Evolutionary conservation across 352 stramenopile genomes (phyloP).

Genomic region (Pythium insidiosum): DNA sequence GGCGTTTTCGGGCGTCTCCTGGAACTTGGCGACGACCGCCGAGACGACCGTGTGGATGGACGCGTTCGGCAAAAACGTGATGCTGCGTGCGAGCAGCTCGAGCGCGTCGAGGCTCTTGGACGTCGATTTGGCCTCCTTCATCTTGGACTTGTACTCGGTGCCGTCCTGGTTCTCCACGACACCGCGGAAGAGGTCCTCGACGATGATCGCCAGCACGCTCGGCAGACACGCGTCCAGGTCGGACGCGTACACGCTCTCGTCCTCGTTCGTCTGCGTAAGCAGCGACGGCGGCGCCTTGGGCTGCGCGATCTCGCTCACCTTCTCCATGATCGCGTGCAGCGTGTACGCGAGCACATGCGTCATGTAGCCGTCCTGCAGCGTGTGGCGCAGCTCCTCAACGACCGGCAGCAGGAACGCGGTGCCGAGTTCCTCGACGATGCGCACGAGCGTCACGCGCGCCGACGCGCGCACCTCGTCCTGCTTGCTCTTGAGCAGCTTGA

Average conservation of each 20-base stretch:
- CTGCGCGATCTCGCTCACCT: slow-evolving; percentile 52
- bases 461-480: slow-evolving; percentile 90
- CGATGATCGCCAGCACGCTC: slow-evolving; percentile 75
- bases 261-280: slow-evolving; percentile 10
- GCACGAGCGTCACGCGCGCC: slow-evolving; percentile 90
- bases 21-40: slow-evolving; percentile 69
- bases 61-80: slow-evolving; percentile 83
- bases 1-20: slow-evolving; percentile 42
- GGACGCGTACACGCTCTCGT: slow-evolving; percentile 35
- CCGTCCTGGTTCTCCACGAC: slow-evolving; percentile 50
- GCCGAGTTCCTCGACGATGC: slow-evolving; percentile 90
- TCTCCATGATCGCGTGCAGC: slow-evolving; percentile 79
- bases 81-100: slow-evolving; percentile 67
- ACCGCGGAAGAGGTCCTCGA: slow-evolving; percentile 75
- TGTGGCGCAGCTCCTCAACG: slow-evolving; percentile 77
- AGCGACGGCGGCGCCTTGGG: slow-evolving; percentile 32
- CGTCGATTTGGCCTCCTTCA: slow-evolving; percentile 73
- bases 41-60: slow-evolving; percentile 71
- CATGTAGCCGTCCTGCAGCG: slow-evolving; percentile 79
- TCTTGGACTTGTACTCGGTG: slow-evolving; percentile 75
- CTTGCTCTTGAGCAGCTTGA: slow-evolving; percentile 85
- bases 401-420: slow-evolving; percentile 79
- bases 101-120: slow-evolving; percentile 68
- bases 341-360: slow-evolving; percentile 83
- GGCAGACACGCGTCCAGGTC: slow-evolving; percentile 73